Conservation (phyloP, 2,329 filamentous ascomycete species). For the Clonostachys solani region DNA sequence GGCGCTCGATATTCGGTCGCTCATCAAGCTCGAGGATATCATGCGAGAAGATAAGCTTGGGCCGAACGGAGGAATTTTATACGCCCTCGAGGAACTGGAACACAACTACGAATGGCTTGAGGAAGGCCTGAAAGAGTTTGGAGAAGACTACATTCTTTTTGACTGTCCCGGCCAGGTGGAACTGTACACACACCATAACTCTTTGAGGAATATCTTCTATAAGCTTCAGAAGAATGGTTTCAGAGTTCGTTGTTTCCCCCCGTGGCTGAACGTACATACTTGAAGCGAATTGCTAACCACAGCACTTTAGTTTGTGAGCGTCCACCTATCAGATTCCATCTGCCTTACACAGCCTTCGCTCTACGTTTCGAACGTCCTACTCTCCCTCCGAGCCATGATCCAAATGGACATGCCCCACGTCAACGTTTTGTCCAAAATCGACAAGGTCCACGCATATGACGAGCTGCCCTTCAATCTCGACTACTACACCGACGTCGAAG, state of each 20-base stretch:
- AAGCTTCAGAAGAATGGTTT: constrained; percentile 87
- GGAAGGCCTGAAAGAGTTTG: constrained; percentile 71
- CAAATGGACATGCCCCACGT: constrained; percentile 96
- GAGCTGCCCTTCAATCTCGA: constrained; percentile 92
- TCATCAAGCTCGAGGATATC: constrained; percentile 89
- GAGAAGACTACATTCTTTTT: constrained; percentile 89
- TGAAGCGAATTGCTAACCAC: constrained; percentile 15
- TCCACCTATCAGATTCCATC: constrained; percentile 93
- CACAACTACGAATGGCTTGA: constrained; percentile 92
- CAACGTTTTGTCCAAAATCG: constrained; percentile 96
- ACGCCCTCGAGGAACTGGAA: constrained; percentile 92
- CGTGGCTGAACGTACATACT: not conserved
- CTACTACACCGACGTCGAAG: constrained; percentile 96
- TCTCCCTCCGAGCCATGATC: constrained; percentile 93
- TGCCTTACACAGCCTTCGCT: constrained; percentile 89
- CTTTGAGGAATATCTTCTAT: constrained; percentile 87
- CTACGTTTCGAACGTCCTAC: constrained; percentile 89
- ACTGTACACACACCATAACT: constrained; percentile 92
- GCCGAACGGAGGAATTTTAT: constrained; percentile 88
- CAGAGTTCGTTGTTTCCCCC: constrained; percentile 57
- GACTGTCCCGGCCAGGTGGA: constrained; percentile 98
- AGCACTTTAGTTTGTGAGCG: constrained; percentile 70
- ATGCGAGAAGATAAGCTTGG: constrained; percentile 90
- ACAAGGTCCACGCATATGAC: constrained; percentile 83
- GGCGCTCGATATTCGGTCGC: constrained; percentile 82